Percentiles rank a stretch among this genome's conserved stretches.
These are phyloP conservation scores for Alternaria infectoria DNA, from an alignment of 2,329 filamentous ascomycete species.

Conservation along the genomic window DNA sequence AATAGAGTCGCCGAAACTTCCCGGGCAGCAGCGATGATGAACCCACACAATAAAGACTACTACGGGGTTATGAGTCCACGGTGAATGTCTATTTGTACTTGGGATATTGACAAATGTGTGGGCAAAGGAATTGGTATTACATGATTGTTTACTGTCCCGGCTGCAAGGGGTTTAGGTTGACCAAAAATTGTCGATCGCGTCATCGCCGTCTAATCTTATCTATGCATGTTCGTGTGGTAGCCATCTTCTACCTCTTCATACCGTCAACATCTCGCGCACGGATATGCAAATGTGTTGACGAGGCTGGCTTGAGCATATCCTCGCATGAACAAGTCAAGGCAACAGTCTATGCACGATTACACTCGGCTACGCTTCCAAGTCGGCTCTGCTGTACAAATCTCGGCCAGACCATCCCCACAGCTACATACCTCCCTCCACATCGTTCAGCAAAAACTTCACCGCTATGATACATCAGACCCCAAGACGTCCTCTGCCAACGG, in stretches of 20 bases:
- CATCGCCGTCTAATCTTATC: constrained; percentile 6
- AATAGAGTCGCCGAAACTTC: constrained; percentile 8
- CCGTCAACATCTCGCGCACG: too few relatives aligned
- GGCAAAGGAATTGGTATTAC: not conserved
- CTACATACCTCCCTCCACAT: not conserved
- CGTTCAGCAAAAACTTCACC: not conserved
- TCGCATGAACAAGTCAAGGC: too few relatives aligned
- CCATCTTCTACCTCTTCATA: too few relatives aligned
- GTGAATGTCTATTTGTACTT: not conserved
- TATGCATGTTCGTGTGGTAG: not conserved
- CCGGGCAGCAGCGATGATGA: not conserved
- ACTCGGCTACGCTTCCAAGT: too few relatives aligned
- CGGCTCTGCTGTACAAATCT: not conserved
- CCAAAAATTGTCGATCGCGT: constrained; percentile 11
- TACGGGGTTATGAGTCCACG: too few relatives aligned
- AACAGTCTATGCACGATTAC: too few relatives aligned
- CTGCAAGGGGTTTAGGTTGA: constrained; percentile 8
- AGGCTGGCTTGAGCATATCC: too few relatives aligned
- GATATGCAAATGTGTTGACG: too few relatives aligned
- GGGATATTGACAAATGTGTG: not conserved
- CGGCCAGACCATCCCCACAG: not conserved
- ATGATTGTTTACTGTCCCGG: not conserved
- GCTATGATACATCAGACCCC: not conserved
- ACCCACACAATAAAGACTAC: not conserved
- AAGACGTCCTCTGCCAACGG: not conserved